Evolutionary conservation across 148 eudicot species (phyloP).

Genomic region (Amaranthus hypochondriacus): DNA sequence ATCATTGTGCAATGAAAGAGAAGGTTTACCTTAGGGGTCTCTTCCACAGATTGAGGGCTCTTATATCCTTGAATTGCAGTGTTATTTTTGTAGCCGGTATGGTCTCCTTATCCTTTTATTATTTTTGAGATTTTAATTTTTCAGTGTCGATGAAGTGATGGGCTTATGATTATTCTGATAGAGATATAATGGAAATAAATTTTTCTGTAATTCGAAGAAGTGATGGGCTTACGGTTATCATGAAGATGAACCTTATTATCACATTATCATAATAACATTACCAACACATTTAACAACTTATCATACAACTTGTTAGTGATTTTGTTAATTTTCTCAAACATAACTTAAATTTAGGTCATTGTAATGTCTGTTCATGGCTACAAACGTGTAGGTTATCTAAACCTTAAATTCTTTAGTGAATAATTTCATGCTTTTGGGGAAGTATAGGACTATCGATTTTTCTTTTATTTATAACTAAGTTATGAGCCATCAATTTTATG

Average conservation of each 20-base stretch:
- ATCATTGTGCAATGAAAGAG: constrained; percentile 66
- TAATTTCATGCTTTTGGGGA: background rate
- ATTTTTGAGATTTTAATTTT: background rate
- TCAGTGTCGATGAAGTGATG: background rate
- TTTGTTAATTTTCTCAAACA: no score
- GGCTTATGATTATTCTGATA: no score
- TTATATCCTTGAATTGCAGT: constrained; percentile 88
- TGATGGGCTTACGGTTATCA: no score
- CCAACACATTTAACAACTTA: no score
- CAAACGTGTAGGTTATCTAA: no score
- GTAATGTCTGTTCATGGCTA: background rate
- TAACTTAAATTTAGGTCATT: background rate
- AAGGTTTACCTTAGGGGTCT: constrained; percentile 77
- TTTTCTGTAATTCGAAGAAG: no score
- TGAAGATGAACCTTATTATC: no score
- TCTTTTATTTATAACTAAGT: background rate
- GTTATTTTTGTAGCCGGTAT: constrained; percentile 78
- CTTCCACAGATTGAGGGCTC: constrained; percentile 91
- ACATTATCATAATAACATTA: no score
- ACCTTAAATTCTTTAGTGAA: background rate
- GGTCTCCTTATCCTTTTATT: constrained; percentile 10
- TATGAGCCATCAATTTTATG: background rate
- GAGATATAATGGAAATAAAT: no score
- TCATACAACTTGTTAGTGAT: no score
- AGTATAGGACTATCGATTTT: no score